Evolutionary conservation across 306 rosid genomes (phyloP), one percentile per base, ranked within the genome.

Genomic region (Malus sieversii): DNA sequence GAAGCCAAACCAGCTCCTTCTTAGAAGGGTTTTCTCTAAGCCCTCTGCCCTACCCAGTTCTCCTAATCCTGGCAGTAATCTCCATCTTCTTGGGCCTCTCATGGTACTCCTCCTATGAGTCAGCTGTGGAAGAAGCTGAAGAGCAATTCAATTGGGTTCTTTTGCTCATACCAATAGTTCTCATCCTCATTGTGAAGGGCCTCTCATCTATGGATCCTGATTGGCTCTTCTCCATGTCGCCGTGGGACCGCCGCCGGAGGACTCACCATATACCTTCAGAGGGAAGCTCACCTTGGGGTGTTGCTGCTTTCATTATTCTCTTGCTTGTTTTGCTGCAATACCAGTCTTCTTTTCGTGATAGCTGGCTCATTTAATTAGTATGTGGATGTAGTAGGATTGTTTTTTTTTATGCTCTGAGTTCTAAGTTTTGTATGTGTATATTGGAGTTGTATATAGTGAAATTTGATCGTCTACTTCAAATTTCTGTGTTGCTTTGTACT

Each of bases 281-380:
- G 75, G 98, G 98, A 1, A 85, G 89, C 80, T 95, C 97, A 2
- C 98, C 98, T 1, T 95, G 98, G 97, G 96, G 89, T 46, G 98
- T 95, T 62, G 97, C 98, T 58, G 98, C 93, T 80, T 33, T 88
- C 73, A 95, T 92, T 57, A 85, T 90, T 35, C 33, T 95, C 35
- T 10, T 95, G 85, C 89, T 95, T 5, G 85, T 92, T 32, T 70
- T 95, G 84, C 79, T 90, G 64, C 88, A 92, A 59, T 90, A 23
- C 73, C 97, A 86, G 29, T 92, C 98, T 10, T 9, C 18, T 16
- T 90, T 95, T 81, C 88, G 84, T 27, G 91, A 92, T 20, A 45
- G 91, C 70, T 95, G 98, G 97, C 67, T 73, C 46, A 67, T 82
- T 77, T 82, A 38, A 38, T 38, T 38, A 77, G 48, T 64, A 32